Evolutionary conservation across 169 alveolate species (phyloP).

Genomic region (Eimeria tenella): DNA sequence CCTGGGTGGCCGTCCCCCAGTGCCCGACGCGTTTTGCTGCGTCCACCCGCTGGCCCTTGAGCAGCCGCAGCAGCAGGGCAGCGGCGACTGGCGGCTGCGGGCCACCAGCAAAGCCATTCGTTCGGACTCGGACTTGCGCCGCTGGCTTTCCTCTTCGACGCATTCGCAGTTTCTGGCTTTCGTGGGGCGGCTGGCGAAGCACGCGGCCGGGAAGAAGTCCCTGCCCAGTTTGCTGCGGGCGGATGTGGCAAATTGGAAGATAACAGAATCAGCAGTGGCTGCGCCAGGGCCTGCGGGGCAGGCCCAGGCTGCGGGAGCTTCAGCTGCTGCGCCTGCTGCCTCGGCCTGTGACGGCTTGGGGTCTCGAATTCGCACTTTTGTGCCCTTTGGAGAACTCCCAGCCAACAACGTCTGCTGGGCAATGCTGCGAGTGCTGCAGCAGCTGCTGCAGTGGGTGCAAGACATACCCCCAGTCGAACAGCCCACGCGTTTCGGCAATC

Average conservation of each 20-base stretch:
- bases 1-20: neutral
- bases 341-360: neutral
- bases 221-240: neutral
- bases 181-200: conserved; percentile 36
- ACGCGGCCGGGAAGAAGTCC: conserved; percentile 49
- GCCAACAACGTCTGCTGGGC: conserved; percentile 22
- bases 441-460: conserved; percentile 53
- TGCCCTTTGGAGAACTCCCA: neutral
- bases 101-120: conserved; percentile 18
- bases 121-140: conserved; percentile 17
- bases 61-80: conserved; percentile 50
- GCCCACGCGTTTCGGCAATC: conserved; percentile 81
- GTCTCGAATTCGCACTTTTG: neutral
- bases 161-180: conserved; percentile 33
- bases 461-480: conserved; percentile 77
- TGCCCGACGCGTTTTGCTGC: conserved; percentile 56
- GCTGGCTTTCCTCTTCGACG: conserved; percentile 23
- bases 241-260: neutral
- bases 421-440: conserved; percentile 42
- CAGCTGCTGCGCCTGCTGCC: neutral
- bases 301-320: neutral
- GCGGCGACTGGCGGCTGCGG: conserved; percentile 54
- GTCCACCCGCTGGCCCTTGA: conserved; percentile 35
- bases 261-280: neutral
- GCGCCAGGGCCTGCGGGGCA: neutral